These are phyloP conservation scores for Boletellus dicymbophilus DNA, from an alignment of 1,284 basidiomycete species.

Conservation along the genomic window DNA sequence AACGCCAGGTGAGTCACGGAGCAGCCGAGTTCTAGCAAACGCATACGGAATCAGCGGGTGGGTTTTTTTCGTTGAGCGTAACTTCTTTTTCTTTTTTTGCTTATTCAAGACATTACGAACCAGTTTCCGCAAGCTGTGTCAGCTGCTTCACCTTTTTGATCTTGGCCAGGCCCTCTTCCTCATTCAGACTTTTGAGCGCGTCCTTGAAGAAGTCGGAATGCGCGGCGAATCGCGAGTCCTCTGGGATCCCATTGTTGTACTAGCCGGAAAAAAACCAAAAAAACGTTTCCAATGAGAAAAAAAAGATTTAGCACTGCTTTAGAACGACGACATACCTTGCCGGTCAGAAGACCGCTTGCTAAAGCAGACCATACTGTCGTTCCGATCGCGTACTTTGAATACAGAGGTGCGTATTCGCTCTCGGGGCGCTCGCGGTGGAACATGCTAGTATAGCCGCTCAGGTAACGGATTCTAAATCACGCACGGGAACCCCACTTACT, in stretches of 20 bases:
- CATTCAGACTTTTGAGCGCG: constrained; percentile 37
- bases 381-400: constrained; percentile 40
- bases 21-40: constrained; percentile 48
- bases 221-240: constrained; percentile 58
- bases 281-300: background rate
- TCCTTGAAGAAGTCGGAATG: constrained; percentile 49
- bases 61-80: too few relatives aligned
- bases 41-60: too few relatives aligned
- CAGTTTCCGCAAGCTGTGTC: constrained; percentile 47
- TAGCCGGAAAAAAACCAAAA: too few relatives aligned
- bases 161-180: constrained; percentile 46
- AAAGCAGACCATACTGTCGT: constrained; percentile 66
- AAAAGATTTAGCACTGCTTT: too few relatives aligned
- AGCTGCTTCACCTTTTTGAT: constrained; percentile 55
- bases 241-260: constrained; percentile 46
- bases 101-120: too few relatives aligned
- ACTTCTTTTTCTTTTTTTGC: too few relatives aligned
- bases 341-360: constrained; percentile 53
- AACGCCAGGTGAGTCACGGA: constrained; percentile 68
- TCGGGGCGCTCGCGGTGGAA: constrained; percentile 58
- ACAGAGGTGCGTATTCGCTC: constrained; percentile 53
- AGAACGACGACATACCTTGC: constrained; percentile 37
- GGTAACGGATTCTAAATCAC: too few relatives aligned
- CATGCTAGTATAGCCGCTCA: constrained; percentile 28
- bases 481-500: constrained; percentile 36